Conservation (phyloP, 345 rosid species). For the Bruguiera gymnorhiza region DNA sequence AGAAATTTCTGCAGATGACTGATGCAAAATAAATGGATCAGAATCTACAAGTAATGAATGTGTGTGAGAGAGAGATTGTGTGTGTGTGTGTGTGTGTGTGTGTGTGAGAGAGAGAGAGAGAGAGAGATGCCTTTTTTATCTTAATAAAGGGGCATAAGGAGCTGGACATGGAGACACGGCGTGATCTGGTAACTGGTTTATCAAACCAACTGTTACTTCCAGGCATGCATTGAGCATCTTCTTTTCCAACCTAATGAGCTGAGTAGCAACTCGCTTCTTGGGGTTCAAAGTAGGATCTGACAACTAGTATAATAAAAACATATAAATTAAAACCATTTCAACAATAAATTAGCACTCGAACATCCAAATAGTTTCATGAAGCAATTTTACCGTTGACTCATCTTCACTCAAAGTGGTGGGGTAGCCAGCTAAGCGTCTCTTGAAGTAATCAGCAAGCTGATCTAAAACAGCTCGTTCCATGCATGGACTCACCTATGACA, state of each 20-base stretch:
- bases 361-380: background rate
- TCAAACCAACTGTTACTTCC: conserved; percentile 53
- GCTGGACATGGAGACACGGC: conserved; percentile 87
- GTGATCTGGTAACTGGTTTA: conserved; percentile 68
- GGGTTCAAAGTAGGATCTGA: conserved; percentile 65
- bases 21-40: conserved; percentile 7
- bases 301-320: conserved; percentile 44
- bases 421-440: conserved; percentile 64
- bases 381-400: conserved; percentile 55
- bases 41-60: background rate
- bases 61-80: background rate
- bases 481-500: conserved; percentile 79
- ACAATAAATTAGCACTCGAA: background rate
- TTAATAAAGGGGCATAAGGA: conserved; percentile 70
- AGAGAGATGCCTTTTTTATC: conserved; percentile 45
- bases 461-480: conserved; percentile 87
- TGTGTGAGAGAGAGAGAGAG: conserved; percentile 13
- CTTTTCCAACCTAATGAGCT: conserved; percentile 85
- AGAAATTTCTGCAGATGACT: conserved; percentile 14
- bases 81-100: background rate
- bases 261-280: conserved; percentile 85
- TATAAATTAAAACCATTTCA: conserved; percentile 7
- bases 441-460: conserved; percentile 82
- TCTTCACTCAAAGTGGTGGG: conserved; percentile 82
- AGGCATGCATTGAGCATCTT: conserved; percentile 79